These are phyloP conservation scores for Isatis tinctoria DNA, from an alignment of 345 rosid genomes.

Conservation along the genomic window DNA sequence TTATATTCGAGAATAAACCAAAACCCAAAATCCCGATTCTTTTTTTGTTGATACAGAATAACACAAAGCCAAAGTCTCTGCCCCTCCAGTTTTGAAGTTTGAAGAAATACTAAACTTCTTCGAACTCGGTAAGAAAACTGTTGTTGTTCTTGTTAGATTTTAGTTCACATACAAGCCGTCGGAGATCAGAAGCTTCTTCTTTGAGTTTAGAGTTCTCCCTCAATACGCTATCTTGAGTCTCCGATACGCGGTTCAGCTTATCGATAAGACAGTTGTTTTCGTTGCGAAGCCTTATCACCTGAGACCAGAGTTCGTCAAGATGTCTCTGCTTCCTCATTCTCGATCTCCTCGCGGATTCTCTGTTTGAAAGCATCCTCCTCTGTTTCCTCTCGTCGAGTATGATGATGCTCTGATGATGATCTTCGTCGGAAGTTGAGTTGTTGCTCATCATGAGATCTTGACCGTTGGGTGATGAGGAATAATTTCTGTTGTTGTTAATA, in stretches of 20 bases:
- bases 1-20: constrained; percentile 5
- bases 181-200: constrained; percentile 74
- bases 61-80: neutral
- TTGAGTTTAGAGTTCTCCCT: constrained; percentile 72
- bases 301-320: constrained; percentile 88
- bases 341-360: constrained; percentile 93
- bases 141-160: constrained; percentile 8
- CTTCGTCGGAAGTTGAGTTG: constrained; percentile 78
- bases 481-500: constrained; percentile 15
- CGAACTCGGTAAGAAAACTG: constrained; percentile 3
- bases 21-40: neutral
- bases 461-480: constrained; percentile 28
- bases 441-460: constrained; percentile 46
- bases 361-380: constrained; percentile 88
- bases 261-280: constrained; percentile 67
- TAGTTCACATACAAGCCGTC: constrained; percentile 57
- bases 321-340: constrained; percentile 96
- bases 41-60: neutral
- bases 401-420: constrained; percentile 42
- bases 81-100: neutral
- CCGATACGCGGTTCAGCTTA: constrained; percentile 56
- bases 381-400: constrained; percentile 83
- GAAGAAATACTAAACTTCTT: neutral
- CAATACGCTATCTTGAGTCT: constrained; percentile 49
- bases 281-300: constrained; percentile 60